A percentile compares a stretch with the other conserved stretches of the same genome.
Evolutionary conservation across 306 rosid genomes (phyloP).

Genomic region (Canavalia gladiata): DNA sequence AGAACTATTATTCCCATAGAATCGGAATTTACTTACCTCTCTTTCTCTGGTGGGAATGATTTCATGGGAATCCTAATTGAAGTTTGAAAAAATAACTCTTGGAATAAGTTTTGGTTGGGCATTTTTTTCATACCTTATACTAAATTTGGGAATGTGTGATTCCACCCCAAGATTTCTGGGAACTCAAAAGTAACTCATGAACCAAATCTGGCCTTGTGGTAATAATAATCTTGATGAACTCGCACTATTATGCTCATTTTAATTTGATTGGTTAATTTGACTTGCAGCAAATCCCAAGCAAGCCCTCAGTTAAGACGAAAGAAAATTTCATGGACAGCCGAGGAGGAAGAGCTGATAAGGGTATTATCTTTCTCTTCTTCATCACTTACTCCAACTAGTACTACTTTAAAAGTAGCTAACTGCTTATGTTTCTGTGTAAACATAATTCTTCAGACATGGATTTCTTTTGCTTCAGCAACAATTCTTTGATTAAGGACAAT

Average conservation of each 20-base stretch:
- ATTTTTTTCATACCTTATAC: background rate
- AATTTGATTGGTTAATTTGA: slow-evolving; percentile 39
- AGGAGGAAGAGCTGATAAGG: slow-evolving; percentile 71
- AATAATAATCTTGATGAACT: slow-evolving; percentile 30
- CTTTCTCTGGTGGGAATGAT: background rate
- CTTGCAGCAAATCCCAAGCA: slow-evolving; percentile 56
- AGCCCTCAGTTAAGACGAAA: slow-evolving; percentile 51
- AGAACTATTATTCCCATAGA: slow-evolving; percentile 9
- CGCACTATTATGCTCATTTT: background rate
- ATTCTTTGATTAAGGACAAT: slow-evolving; percentile 22
- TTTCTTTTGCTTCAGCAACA: background rate
- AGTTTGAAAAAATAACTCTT: background rate
- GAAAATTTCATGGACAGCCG: slow-evolving; percentile 63
- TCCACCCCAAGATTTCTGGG: slow-evolving; percentile 1
- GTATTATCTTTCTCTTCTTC: slow-evolving; percentile 47
- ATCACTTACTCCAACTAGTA: slow-evolving; percentile 28
- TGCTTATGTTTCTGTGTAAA: slow-evolving; percentile 24
- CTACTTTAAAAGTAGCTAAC: slow-evolving; percentile 14
- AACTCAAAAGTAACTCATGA: slow-evolving; percentile 9
- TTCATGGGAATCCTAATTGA: slow-evolving; percentile 13
- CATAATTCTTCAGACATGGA: background rate
- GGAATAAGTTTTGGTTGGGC: background rate
- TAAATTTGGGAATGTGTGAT: slow-evolving; percentile 4
- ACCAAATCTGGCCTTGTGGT: slow-evolving; percentile 34
- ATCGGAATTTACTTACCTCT: background rate